phyloP scores from a whole-genome alignment of 2,329 filamentous ascomycete species.

The Penicillium decumbens region DNA sequence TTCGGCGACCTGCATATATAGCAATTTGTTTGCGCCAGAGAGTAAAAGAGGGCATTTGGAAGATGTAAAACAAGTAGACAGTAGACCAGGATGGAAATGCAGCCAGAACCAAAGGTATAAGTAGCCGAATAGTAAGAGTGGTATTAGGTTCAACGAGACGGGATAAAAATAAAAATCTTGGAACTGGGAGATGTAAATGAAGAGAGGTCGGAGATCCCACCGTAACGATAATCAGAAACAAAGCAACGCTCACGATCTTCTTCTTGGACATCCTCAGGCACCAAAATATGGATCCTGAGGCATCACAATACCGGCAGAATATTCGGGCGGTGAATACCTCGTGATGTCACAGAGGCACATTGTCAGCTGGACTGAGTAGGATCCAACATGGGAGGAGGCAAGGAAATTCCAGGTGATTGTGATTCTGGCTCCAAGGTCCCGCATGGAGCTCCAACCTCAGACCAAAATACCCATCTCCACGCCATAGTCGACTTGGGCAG shows the following conservation, averaged over 20 bases:
- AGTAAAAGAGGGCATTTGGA: background rate
- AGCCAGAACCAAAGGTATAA: background rate
- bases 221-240: no score
- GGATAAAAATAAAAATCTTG: no score
- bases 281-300: background rate
- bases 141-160: no score
- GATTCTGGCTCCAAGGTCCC: background rate
- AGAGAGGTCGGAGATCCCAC: background rate
- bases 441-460: background rate
- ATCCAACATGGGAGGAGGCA: slow-evolving; percentile 6
- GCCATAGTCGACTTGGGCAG: slow-evolving; percentile 39
- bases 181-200: background rate
- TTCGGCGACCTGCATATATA: background rate
- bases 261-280: no score
- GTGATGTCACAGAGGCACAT: background rate
- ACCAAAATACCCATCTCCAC: slow-evolving; percentile 22
- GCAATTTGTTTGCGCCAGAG: no score
- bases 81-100: background rate
- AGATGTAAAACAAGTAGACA: background rate
- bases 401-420: background rate
- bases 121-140: background rate
- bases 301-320: background rate
- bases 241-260: no score
- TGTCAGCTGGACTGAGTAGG: background rate
- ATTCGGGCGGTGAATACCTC: background rate